Percentiles rank a stretch among this genome's conserved stretches.
These are phyloP conservation scores for Wickerhamomyces pijperi DNA, from an alignment of 805 yeast species.

Conservation along the genomic window DNA sequence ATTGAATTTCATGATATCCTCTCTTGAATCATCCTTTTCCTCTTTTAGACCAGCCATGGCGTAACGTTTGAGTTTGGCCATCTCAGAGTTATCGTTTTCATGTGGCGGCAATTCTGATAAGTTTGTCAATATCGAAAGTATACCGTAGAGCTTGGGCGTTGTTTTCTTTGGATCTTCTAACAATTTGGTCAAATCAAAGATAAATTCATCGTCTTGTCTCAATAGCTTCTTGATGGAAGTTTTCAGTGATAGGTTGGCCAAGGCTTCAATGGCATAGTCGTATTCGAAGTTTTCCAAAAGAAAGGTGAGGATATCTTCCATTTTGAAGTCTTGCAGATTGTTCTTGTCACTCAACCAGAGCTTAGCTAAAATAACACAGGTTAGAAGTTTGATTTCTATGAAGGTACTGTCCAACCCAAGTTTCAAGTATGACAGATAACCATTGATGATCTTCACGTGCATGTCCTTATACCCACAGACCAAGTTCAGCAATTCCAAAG, in stretches of 20 bases:
- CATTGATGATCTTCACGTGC: conserved; percentile 33
- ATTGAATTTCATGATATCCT: conserved; percentile 10
- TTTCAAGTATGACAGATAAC: conserved; percentile 30
- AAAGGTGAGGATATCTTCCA: conserved; percentile 22
- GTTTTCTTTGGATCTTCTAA: conserved; percentile 9
- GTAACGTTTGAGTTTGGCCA: conserved; percentile 21
- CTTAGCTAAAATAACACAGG: conserved; percentile 40
- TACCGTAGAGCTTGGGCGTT: conserved; percentile 18
- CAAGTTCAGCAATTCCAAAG: conserved; percentile 27
- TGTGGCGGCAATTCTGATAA: conserved; percentile 11
- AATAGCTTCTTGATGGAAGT: conserved; percentile 24
- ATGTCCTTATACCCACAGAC: conserved; percentile 42
- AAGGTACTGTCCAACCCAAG: conserved; percentile 20
- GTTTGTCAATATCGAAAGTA: conserved; percentile 23
- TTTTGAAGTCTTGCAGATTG: conserved; percentile 19
- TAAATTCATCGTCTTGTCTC: conserved; percentile 25
- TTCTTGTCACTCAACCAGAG: conserved; percentile 33
- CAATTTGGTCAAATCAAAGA: conserved; percentile 20
- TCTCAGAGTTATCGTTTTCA: conserved; percentile 15
- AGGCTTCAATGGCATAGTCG: conserved; percentile 29
- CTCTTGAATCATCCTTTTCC: conserved; percentile 9
- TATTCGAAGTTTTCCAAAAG: conserved; percentile 15
- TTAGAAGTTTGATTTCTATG: conserved; percentile 19
- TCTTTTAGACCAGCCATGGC: conserved; percentile 19
- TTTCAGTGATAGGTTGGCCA: conserved; percentile 38